phyloP scores from a whole-genome alignment of 2,329 filamentous ascomycete genomes.

The Colletotrichum phormii region DNA sequence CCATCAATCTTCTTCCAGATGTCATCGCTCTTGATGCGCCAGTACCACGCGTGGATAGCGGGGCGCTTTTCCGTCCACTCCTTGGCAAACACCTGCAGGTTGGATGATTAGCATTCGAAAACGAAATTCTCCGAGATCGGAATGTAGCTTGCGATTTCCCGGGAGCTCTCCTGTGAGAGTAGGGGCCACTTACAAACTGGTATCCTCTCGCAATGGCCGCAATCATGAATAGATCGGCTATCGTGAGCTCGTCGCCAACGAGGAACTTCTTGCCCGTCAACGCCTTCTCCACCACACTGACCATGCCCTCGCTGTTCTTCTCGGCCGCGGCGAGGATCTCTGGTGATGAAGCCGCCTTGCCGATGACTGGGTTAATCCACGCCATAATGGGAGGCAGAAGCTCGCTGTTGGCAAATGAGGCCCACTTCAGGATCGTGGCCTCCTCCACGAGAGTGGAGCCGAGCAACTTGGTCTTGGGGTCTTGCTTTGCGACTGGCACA shows the following conservation, averaged over 20 bases:
- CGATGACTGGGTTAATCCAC: constrained; percentile 27
- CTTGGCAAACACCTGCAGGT: constrained; percentile 22
- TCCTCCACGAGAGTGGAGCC: constrained; percentile 25
- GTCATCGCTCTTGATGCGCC: constrained; percentile 28
- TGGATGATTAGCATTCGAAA: background rate
- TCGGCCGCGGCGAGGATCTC: constrained; percentile 21
- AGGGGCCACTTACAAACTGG: constrained; percentile 17
- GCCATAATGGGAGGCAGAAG: constrained; percentile 27
- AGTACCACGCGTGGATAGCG: constrained; percentile 24
- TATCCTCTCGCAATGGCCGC: constrained; percentile 24
- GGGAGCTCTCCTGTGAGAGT: background rate
- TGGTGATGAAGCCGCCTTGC: constrained; percentile 11
- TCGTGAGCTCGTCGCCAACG: constrained; percentile 20
- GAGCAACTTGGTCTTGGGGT: constrained; percentile 23
- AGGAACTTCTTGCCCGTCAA: constrained; percentile 30
- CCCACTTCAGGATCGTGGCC: constrained; percentile 28
- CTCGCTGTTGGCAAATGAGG: constrained; percentile 29
- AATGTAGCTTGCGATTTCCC: background rate
- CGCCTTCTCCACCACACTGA: constrained; percentile 28
- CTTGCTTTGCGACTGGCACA: constrained; percentile 16
- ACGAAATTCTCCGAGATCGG: background rate
- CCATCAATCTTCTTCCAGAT: constrained; percentile 30
- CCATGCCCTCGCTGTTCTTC: constrained; percentile 28
- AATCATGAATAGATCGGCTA: constrained; percentile 20
- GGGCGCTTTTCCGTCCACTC: constrained; percentile 23